Percentiles rank a stretch among this genome's conserved stretches.
These are phyloP conservation scores for Coniochaeta sp. DNA, from an alignment of 2,329 filamentous ascomycete species.

Conservation along the genomic window DNA sequence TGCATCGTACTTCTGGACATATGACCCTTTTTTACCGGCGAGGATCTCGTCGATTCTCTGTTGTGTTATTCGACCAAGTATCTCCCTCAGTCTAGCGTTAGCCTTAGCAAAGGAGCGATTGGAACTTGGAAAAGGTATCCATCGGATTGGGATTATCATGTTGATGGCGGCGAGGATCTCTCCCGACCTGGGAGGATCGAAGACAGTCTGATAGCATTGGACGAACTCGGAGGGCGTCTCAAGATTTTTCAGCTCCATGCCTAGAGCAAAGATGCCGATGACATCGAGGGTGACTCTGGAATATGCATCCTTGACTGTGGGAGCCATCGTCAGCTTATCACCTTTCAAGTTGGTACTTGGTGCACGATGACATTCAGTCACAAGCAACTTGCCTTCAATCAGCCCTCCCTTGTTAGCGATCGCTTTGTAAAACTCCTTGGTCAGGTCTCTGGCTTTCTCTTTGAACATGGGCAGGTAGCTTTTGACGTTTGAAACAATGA, in stretches of 20 bases:
- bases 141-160: constrained; percentile 20
- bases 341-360: not conserved
- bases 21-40: constrained; percentile 8
- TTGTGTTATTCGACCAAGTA: constrained; percentile 23
- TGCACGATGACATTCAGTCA: not conserved
- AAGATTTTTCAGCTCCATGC: constrained; percentile 22
- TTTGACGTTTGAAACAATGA: constrained; percentile 26
- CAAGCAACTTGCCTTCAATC: constrained; percentile 16
- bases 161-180: constrained; percentile 23
- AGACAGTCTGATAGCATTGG: constrained; percentile 21
- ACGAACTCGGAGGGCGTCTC: constrained; percentile 16
- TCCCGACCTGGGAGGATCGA: constrained; percentile 18
- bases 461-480: constrained; percentile 29
- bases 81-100: constrained; percentile 21
- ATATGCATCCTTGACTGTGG: constrained; percentile 17
- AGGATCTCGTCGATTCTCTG: constrained; percentile 18
- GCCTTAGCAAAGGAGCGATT: constrained; percentile 29
- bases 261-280: constrained; percentile 24
- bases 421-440: constrained; percentile 18
- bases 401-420: constrained; percentile 15
- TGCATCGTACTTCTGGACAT: constrained; percentile 11
- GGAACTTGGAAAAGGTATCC: constrained; percentile 24
- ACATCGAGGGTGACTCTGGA: constrained; percentile 24
- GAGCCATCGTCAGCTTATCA: not conserved
- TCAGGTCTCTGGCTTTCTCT: constrained; percentile 20